Evolutionary conservation across 371 early-diverging fungal genomes (phyloP).

Genomic region (Apophysomyces ossiformis): DNA sequence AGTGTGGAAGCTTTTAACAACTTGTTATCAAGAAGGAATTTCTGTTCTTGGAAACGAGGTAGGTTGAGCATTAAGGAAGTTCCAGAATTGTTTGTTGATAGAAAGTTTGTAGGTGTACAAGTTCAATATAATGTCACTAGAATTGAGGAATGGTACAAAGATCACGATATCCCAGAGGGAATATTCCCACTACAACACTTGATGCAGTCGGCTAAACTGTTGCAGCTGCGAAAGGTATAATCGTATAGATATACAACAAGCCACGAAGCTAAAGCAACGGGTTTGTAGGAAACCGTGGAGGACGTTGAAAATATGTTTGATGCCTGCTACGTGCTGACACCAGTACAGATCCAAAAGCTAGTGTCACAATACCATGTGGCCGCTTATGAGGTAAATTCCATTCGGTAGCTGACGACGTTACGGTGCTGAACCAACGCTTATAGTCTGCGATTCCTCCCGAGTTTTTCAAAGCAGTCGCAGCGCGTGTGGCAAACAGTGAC

Average conservation of each 20-base stretch:
- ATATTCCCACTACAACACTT: constrained; percentile 86
- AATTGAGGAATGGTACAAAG: constrained; percentile 94
- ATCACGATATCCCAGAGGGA: constrained; percentile 82
- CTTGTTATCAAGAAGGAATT: constrained; percentile 89
- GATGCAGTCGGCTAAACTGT: constrained; percentile 89
- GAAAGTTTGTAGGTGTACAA: constrained; percentile 66
- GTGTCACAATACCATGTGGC: constrained; percentile 75
- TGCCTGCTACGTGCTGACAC: constrained; percentile 89
- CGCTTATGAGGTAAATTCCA: constrained; percentile 66
- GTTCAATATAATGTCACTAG: constrained; percentile 95
- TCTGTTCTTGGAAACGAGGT: constrained; percentile 88
- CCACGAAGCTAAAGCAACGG: background rate
- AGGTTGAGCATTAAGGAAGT: background rate
- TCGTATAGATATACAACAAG: background rate
- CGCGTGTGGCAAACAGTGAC: constrained; percentile 77
- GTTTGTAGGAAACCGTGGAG: constrained; percentile 68
- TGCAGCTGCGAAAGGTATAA: constrained; percentile 83
- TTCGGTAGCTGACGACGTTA: background rate
- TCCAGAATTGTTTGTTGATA: background rate
- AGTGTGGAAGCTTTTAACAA: constrained; percentile 95
- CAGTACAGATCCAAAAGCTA: constrained; percentile 91
- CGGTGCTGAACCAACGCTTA: background rate
- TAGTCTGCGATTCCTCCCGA: constrained; percentile 81
- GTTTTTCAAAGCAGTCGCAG: constrained; percentile 84
- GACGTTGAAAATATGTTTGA: constrained; percentile 94